A percentile compares a stretch with the other conserved stretches of the same genome.
Evolutionary conservation across 2,329 filamentous ascomycete species (phyloP).

Genomic region (Cladophialophora bantiana): DNA sequence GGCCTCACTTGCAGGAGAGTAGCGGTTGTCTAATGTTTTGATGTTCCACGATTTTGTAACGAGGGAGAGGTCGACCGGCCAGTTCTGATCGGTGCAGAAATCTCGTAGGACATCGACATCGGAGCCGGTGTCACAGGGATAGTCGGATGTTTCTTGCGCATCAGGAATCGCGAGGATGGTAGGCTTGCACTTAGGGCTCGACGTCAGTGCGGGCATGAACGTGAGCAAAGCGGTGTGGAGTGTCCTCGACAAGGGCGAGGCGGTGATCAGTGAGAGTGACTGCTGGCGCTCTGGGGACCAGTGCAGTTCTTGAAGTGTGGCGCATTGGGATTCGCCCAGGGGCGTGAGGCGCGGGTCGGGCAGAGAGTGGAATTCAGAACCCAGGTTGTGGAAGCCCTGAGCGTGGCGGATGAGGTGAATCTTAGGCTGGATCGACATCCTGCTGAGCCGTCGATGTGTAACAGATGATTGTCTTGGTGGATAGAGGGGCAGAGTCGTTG

Average conservation of each 20-base stretch:
- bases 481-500: not conserved
- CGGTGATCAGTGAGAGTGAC: slow-evolving; percentile 68
- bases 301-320: slow-evolving; percentile 58
- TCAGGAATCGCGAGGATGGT: slow-evolving; percentile 73
- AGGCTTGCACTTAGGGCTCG: slow-evolving; percentile 52
- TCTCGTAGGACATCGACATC: slow-evolving; percentile 60
- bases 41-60: slow-evolving; percentile 74
- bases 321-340: slow-evolving; percentile 78
- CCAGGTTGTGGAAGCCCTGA: slow-evolving; percentile 82
- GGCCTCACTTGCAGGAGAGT: slow-evolving; percentile 56
- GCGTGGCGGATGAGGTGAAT: slow-evolving; percentile 40
- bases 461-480: not conserved
- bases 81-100: slow-evolving; percentile 65
- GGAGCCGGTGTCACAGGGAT: slow-evolving; percentile 79
- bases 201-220: slow-evolving; percentile 66
- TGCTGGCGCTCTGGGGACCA: slow-evolving; percentile 64
- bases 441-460: slow-evolving; percentile 1
- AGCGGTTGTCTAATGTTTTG: slow-evolving; percentile 61
- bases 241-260: slow-evolving; percentile 81
- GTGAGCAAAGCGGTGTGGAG: slow-evolving; percentile 76
- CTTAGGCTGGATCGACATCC: slow-evolving; percentile 34
- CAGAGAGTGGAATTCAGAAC: slow-evolving; percentile 70
- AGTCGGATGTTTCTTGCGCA: slow-evolving; percentile 77
- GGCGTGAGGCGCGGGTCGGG: slow-evolving; percentile 80
- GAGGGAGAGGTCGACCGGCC: slow-evolving; percentile 67